Percentiles rank a stretch among this genome's conserved stretches.
These are phyloP conservation scores for Dittrichia graveolens DNA, from an alignment of 129 eudicot genomes.

Conservation along the genomic window DNA sequence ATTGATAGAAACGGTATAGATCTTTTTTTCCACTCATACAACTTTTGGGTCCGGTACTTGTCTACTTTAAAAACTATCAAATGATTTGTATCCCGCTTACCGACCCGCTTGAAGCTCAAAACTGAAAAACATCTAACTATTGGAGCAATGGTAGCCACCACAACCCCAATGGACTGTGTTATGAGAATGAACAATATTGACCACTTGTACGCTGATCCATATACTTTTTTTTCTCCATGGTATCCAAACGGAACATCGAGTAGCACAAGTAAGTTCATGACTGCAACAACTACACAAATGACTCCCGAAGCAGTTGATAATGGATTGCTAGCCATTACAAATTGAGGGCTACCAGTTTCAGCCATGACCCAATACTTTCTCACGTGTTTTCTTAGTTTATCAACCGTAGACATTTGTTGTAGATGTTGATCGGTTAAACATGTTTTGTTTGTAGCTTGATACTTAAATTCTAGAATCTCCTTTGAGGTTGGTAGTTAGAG, in stretches of 20 bases:
- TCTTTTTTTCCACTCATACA: slow-evolving; percentile 31
- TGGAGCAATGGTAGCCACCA: slow-evolving; percentile 28
- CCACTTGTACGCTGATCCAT: slow-evolving; percentile 18
- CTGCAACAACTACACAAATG: slow-evolving; percentile 3
- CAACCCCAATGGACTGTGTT: slow-evolving; percentile 12
- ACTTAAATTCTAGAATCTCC: slow-evolving; percentile 29
- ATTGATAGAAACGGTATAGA: slow-evolving; percentile 11
- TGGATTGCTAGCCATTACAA: slow-evolving; percentile 22
- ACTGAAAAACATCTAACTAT: slow-evolving; percentile 8
- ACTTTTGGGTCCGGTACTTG: slow-evolving; percentile 32
- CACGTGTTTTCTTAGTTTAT: slow-evolving; percentile 17
- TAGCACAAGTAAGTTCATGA: not conserved
- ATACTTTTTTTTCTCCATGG: not conserved
- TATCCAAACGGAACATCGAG: not conserved
- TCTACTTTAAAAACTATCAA: slow-evolving; percentile 9
- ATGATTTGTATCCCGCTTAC: not conserved
- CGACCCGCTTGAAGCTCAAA: slow-evolving; percentile 4
- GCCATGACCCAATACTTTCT: slow-evolving; percentile 28
- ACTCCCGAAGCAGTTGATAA: slow-evolving; percentile 14
- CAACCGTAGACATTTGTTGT: not conserved
- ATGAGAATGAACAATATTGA: not conserved
- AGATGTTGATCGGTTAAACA: not conserved
- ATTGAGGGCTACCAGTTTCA: slow-evolving; percentile 32
- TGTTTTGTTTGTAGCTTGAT: slow-evolving; percentile 15
- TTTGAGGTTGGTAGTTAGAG: slow-evolving; percentile 33